Evolutionary conservation across 2,329 filamentous ascomycete species (phyloP).

Genomic region (Tricladium varicosporioides): DNA sequence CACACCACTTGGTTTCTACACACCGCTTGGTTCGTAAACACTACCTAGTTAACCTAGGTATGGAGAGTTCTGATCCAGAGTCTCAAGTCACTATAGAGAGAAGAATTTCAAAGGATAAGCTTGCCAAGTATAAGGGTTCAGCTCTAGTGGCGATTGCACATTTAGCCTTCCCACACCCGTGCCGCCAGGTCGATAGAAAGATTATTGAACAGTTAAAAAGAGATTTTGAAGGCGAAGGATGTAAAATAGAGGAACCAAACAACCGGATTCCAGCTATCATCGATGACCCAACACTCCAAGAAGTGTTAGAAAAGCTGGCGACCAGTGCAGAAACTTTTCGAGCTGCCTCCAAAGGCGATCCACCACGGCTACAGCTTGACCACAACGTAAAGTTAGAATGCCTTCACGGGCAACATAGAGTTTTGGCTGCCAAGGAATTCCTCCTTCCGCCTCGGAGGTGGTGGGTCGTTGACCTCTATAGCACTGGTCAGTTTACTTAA

Average conservation of each 20-base stretch:
- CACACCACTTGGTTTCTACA: no score
- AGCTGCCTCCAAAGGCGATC: conserved; percentile 3
- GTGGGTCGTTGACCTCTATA: conserved; percentile 13
- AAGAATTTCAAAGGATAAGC: not conserved
- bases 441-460: conserved; percentile 2
- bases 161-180: conserved; percentile 15
- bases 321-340: conserved; percentile 8
- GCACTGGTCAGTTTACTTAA: conserved; percentile 3
- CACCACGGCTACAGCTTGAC: conserved; percentile 3
- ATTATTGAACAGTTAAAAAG: conserved; percentile 13
- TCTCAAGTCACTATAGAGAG: not conserved
- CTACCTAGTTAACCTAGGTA: no score
- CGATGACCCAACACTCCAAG: conserved; percentile 11
- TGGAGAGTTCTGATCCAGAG: not conserved
- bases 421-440: conserved; percentile 9
- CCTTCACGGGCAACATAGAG: conserved; percentile 10
- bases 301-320: conserved; percentile 9
- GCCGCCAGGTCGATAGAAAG: conserved; percentile 10
- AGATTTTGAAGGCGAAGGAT: conserved; percentile 16
- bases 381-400: not conserved
- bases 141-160: conserved; percentile 16
- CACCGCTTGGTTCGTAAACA: no score
- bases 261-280: conserved; percentile 16
- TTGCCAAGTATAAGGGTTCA: conserved; percentile 6
- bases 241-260: conserved; percentile 9